Evolutionary conservation across 2,329 filamentous ascomycete species (phyloP).

Genomic region (Hymenoscyphus fructigenus): DNA sequence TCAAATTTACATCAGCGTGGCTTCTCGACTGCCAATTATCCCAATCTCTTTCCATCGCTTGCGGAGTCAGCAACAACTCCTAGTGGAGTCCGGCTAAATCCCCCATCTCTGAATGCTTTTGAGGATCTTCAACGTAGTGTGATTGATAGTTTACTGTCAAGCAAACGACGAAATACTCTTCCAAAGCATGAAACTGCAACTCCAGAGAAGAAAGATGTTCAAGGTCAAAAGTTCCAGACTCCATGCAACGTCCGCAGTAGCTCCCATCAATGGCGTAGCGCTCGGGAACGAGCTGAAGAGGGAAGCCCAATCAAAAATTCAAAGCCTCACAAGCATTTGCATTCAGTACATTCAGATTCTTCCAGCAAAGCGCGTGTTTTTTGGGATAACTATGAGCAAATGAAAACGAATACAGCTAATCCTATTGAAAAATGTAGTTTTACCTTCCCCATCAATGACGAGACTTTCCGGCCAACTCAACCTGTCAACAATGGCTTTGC

Average conservation of each 20-base stretch:
- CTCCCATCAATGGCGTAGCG: constrained; percentile 7
- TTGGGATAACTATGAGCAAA: constrained; percentile 14
- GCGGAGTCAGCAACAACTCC: constrained; percentile 26
- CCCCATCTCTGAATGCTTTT: constrained; percentile 25
- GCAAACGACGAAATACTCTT: constrained; percentile 19
- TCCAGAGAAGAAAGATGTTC: neutral
- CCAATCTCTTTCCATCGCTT: constrained; percentile 14
- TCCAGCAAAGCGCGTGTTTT: constrained; percentile 17
- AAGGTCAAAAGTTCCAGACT: neutral
- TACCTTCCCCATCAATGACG: constrained; percentile 46
- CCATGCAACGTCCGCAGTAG: constrained; percentile 3
- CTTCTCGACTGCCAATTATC: constrained; percentile 14
- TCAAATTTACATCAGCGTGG: neutral
- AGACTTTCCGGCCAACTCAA: constrained; percentile 41
- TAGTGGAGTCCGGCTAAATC: constrained; percentile 30
- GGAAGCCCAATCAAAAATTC: constrained; percentile 24
- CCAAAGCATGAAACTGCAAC: constrained; percentile 6
- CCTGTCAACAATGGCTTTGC: constrained; percentile 44
- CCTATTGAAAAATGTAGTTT: constrained; percentile 46
- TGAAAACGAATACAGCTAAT: constrained; percentile 31
- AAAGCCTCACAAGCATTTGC: constrained; percentile 18
- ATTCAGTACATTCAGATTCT: constrained; percentile 19
- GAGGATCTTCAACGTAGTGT: constrained; percentile 24
- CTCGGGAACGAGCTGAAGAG: constrained; percentile 11
- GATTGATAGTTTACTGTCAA: constrained; percentile 27